A percentile compares a stretch with the other conserved stretches of the same genome.
These are phyloP conservation scores for Macrolepiota dolichaula DNA, from an alignment of 768 basidiomycete genomes.

Conservation along the genomic window DNA sequence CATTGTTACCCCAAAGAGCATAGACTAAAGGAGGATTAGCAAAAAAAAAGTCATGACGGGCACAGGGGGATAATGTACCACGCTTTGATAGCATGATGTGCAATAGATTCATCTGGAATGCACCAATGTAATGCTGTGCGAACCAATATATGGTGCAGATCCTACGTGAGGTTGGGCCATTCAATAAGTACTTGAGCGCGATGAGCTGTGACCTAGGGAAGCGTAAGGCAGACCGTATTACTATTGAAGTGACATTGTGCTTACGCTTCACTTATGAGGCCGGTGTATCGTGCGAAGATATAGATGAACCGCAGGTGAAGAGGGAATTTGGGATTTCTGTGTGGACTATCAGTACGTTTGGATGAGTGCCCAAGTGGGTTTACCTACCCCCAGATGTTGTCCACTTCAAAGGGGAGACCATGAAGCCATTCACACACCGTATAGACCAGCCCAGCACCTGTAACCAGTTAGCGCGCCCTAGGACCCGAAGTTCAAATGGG, in stretches of 20 bases:
- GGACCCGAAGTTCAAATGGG: neutral
- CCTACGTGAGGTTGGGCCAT: neutral
- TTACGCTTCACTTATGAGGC: slow-evolving; percentile 6
- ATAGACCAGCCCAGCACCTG: slow-evolving; percentile 10
- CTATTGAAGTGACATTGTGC: neutral
- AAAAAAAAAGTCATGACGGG: neutral
- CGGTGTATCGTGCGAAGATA: slow-evolving; percentile 1
- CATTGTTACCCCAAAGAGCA: neutral
- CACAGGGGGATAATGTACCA: neutral
- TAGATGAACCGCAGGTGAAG: slow-evolving; percentile 3
- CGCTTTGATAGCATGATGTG: neutral
- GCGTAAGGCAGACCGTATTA: neutral
- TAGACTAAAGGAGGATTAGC: neutral
- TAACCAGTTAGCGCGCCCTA: neutral
- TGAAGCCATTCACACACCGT: slow-evolving; percentile 6
- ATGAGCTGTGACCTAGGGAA: neutral
- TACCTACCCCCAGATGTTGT: slow-evolving; percentile 3
- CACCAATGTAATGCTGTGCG: neutral
- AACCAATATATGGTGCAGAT: slow-evolving; percentile 1
- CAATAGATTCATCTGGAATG: neutral
- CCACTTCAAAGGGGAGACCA: slow-evolving; percentile 12
- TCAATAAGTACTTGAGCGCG: neutral
- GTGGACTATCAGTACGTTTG: neutral
- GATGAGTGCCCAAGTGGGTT: too few relatives aligned
- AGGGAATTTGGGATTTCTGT: neutral